Evolutionary conservation across 139 green algal genomes (phyloP), one percentile per base, ranked within the genome.

Genomic region (Tetraselmis chui): DNA sequence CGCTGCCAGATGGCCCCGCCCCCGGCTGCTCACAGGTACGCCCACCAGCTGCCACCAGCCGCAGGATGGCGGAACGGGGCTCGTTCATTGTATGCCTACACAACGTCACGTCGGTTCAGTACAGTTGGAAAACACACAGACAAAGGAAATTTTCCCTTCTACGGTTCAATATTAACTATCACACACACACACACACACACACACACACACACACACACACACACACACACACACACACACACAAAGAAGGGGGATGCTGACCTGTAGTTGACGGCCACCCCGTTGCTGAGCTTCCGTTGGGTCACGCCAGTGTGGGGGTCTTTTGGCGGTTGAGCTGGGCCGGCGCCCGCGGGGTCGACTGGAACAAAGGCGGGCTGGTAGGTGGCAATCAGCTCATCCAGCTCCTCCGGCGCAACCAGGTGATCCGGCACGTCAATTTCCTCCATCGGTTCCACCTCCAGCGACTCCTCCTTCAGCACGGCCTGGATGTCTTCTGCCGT

Each of bases 261-360:
- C 18, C 92, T 84, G 89, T 97, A 98, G 89, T 99, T 99, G 79
- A 99, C 74, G 5, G 81, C 32, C 29, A 99, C 93, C 77, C 97
- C 97, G 88, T 99, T 99, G 81, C 85, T 93, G 58, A 99, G 91
- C 0, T 89, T 87, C 11, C 93, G 90, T 88, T 96, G 95, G 59
- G 95, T 87, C 78, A 98, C 88, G 79, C 93, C 92, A 23, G 87
- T 94, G 81, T 74, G 31, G 0, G 83, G 76, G 76, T 92, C 88
- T 23, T 81, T 28, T 0, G 79, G 82, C 29, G 83, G 82, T 2
- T 76, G 77, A 31, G 30, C 83, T 58, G 1, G 83, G 83, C 28
- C 82, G 59, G 76, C 67, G n/a, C 26, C 31, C 0, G 80, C 32
- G 80, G 29, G 26, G 59, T 23, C 85, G 22, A 95, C 31, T 0